Evolutionary conservation across 2,329 filamentous ascomycete species (phyloP), one percentile per base, ranked within the genome.

Genomic region (Grosmannia clavigera): DNA sequence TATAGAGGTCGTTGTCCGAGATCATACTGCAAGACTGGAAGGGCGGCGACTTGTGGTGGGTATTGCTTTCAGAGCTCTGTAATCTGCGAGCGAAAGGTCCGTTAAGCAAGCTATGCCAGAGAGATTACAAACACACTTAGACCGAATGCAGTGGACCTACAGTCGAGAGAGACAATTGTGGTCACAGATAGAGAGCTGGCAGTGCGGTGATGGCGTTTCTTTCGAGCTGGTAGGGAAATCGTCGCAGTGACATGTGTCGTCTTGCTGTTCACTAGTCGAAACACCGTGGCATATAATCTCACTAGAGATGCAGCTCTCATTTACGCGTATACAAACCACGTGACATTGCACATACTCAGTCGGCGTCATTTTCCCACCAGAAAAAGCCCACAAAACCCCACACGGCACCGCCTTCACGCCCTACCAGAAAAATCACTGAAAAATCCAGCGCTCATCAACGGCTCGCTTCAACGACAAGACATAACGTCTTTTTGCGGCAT

Each of bases 1-100:
- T 82, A 81, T 97, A 96, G 68, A 99, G 86, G 66, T 94, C 86
- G 72, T 81, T 78, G 83, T 99, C 94, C 72, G 92, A 87, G 72
- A 99, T 97, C 94, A 99, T 99, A 56, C 68, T 88, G 58, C 25
- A 50, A 55, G 55, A 29, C 35, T 55, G 19, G 55, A n/a, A 16
- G 11, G 31, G 14, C 25, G 52, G 55, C 22, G 27, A 16, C 2
- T 5, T 14, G 38, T 52, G 50, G 19, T 25, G 48, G 55, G 59
- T 27, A 3, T 14, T 27, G 35, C 33, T 56, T 57, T 59, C 48
- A 50, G 58, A 53, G 57, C 58, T 54, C 4, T 40, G 7, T 25
- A 16, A 14, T 54, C 29, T 54, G 50, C 29, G 25, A 29, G 27
- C 50, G 11, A 33, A 27, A 38, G n/a, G 14, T 5, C n/a, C 9